phyloP scores from a whole-genome alignment of 2,329 filamentous ascomycete genomes.

The Alternaria ventricosa region DNA sequence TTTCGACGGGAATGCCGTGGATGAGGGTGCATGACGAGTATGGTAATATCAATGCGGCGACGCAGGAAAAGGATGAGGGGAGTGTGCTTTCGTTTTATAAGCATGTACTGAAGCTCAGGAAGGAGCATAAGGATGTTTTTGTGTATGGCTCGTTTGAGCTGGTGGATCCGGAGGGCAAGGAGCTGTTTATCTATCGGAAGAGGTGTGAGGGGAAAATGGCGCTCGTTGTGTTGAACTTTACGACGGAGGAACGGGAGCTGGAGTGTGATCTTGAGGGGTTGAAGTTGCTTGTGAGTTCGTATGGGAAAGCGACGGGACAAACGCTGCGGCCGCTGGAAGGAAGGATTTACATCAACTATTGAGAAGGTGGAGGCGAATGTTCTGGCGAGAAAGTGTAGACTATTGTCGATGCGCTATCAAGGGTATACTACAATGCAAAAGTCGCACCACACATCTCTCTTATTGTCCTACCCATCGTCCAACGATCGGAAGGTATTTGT shows the following conservation, averaged over 20 bases:
- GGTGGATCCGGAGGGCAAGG: slow-evolving; percentile 58
- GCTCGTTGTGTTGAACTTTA: slow-evolving; percentile 49
- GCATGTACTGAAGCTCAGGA: slow-evolving; percentile 64
- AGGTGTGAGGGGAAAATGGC: slow-evolving; percentile 39
- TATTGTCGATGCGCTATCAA: not conserved
- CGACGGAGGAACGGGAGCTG: slow-evolving; percentile 23
- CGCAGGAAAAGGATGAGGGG: slow-evolving; percentile 56
- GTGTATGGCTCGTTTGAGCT: slow-evolving; percentile 70
- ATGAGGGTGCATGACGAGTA: slow-evolving; percentile 73
- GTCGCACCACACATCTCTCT: not conserved
- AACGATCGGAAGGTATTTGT: slow-evolving; percentile 64
- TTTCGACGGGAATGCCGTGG: slow-evolving; percentile 68
- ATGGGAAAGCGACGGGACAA: slow-evolving; percentile 27
- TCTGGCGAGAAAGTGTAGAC: not conserved
- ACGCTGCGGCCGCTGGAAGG: slow-evolving; percentile 46
- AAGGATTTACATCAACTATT: slow-evolving; percentile 45
- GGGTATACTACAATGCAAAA: slow-evolving; percentile 33
- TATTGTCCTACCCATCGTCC: slow-evolving; percentile 56
- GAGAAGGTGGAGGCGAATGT: not conserved
- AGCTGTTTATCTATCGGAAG: slow-evolving; percentile 60
- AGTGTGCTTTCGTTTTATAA: slow-evolving; percentile 70
- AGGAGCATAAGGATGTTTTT: slow-evolving; percentile 66
- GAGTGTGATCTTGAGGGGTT: slow-evolving; percentile 17
- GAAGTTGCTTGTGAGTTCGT: slow-evolving; percentile 56
- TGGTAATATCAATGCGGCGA: slow-evolving; percentile 63